Conservation (phyloP, 148 eudicot genomes). For the Gaultheria prostrata region DNA sequence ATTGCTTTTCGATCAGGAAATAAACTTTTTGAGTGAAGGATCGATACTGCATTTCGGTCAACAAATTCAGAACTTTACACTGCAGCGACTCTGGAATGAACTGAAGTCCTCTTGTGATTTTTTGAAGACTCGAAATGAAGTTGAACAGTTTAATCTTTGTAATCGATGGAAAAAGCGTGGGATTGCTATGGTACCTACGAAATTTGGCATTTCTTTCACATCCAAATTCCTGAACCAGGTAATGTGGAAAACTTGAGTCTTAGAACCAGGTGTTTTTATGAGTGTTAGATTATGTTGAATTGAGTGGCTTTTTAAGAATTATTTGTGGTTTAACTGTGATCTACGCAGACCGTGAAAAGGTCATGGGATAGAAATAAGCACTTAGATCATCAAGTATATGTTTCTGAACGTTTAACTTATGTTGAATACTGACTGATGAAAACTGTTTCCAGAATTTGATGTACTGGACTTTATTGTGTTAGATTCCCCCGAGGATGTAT, state of each 20-base stretch:
- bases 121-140: constrained; percentile 47
- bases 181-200: constrained; percentile 81
- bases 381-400: neutral
- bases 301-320: constrained; percentile 2
- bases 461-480: neutral
- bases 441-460: neutral
- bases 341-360: neutral
- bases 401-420: no score
- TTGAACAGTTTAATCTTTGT: constrained; percentile 62
- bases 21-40: constrained; percentile 78
- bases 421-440: neutral
- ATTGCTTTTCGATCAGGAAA: constrained; percentile 51
- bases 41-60: constrained; percentile 80
- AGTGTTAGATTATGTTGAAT: neutral
- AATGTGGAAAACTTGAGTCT: constrained; percentile 14
- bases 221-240: constrained; percentile 98
- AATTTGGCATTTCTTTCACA: constrained; percentile 90
- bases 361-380: neutral
- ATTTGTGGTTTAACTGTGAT: neutral
- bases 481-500: neutral
- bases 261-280: neutral
- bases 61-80: constrained; percentile 66
- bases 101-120: constrained; percentile 65
- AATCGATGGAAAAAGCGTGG: constrained; percentile 96
- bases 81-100: constrained; percentile 75